Base-by-base conservation (phyloP, 2,329 filamentous ascomycete species). In the Pezicula rhizophila region DNA sequence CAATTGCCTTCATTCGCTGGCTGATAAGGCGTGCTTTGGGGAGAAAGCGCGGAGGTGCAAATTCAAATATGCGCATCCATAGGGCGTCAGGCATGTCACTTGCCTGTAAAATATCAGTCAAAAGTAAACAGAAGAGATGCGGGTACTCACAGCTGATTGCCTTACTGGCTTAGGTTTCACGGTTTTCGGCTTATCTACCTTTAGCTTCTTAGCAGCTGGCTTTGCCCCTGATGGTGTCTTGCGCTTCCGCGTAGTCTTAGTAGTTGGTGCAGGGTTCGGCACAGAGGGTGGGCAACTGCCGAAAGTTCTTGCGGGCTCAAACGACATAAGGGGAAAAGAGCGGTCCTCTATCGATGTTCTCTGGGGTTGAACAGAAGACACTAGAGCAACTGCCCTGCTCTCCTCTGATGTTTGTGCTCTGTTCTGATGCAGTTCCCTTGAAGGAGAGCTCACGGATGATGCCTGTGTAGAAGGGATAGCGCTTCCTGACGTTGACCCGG, bases 41-140 rank as follows among this genome's bases (percentile, higher is more conserved):
- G 11, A 64, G 48, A 38, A 64, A 63, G 2, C 54, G 47, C 3
- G 60, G 59, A n/a, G 60, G 61, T 2, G 55, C 55, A 39, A 59
- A 63, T 44, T 64, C 59, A 25, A 64, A 51, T 23, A 64, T 60
- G 3, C 57, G 52, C 54, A 63, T 59, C 54, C 55, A 61, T n/a
- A 64, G 48, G 34, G 57, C 52, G 10, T 49, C 37, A 34, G 40
- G 41, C 8, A 59, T 26, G 46, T 56, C 34, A 47, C 52, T 50
- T 49, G 46, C 49, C 47, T 53, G 15, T 14, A 38, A 15, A 20
- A 37, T 43, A 20, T 43, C 6, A 33, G 26, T 28, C 3, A 28
- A 26, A n/a, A 3, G 11, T 20, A 26, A 28, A 23, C 5, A n/a
- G 15, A 10, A 28, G 25, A 43, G 15, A 23, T 12, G 25, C 18